Percentiles rank a stretch among this genome's conserved stretches.
Conservation (phyloP, 1,139 yeast species). For the Yamadazyma buinensis region DNA sequence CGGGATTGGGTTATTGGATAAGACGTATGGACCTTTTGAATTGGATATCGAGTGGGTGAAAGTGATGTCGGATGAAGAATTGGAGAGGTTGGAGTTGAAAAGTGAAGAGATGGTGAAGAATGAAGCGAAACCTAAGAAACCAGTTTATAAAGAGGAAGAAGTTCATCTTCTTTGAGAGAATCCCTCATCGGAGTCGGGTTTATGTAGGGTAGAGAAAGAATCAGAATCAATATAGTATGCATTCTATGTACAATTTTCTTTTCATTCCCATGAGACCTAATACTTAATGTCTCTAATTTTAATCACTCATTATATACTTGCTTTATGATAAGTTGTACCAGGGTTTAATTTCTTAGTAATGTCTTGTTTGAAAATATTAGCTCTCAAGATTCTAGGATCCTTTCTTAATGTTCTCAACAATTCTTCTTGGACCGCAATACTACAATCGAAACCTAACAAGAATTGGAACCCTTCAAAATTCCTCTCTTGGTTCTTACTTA, state of each 20-base stretch:
- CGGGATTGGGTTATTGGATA: slow-evolving; percentile 77
- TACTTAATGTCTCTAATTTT: too few relatives aligned
- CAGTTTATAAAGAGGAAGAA: too few relatives aligned
- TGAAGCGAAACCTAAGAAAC: too few relatives aligned
- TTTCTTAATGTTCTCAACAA: slow-evolving; percentile 72
- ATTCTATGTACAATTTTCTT: too few relatives aligned
- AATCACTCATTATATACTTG: slow-evolving; percentile 12
- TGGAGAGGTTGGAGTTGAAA: not conserved
- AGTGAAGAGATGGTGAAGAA: too few relatives aligned
- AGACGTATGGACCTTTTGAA: slow-evolving; percentile 73
- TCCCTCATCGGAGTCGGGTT: too few relatives aligned
- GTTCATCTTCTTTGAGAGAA: too few relatives aligned
- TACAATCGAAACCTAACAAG: slow-evolving; percentile 79
- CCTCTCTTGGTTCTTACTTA: slow-evolving; percentile 81
- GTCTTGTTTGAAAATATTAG: slow-evolving; percentile 68
- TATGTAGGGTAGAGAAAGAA: too few relatives aligned
- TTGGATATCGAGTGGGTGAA: slow-evolving; percentile 72
- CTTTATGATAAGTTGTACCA: slow-evolving; percentile 45
- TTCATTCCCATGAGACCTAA: too few relatives aligned
- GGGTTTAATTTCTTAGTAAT: slow-evolving; percentile 50
- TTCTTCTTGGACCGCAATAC: slow-evolving; percentile 83
- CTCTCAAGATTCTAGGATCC: slow-evolving; percentile 88
- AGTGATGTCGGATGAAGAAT: slow-evolving; percentile 59
- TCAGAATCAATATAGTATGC: too few relatives aligned
- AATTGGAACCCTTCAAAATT: slow-evolving; percentile 91